A percentile compares a stretch with the other conserved stretches of the same genome.
phyloP scores from a whole-genome alignment of 73 alveolate species.

The Paraurostyla sp. region DNA sequence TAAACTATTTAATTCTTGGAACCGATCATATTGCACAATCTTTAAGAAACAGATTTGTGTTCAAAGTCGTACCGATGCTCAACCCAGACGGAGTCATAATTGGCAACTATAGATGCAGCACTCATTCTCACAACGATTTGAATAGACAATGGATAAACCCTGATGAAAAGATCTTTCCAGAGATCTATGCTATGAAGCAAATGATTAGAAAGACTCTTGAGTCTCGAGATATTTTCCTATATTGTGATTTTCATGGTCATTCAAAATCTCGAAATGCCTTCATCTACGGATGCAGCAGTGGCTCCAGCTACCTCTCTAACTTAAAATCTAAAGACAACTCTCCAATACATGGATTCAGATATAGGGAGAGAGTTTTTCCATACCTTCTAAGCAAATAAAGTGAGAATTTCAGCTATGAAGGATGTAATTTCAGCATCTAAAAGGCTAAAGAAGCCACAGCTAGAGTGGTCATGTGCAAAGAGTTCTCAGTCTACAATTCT shows the following conservation, averaged over 20 bases:
- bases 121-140: constrained; percentile 82
- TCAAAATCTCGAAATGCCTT: constrained; percentile 45
- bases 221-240: constrained; percentile 76
- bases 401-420: constrained; percentile 61
- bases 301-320: background rate
- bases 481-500: constrained; percentile 58
- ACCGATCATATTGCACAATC: constrained; percentile 60
- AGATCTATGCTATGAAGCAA: constrained; percentile 75
- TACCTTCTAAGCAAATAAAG: constrained; percentile 18
- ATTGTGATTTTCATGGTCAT: constrained; percentile 87
- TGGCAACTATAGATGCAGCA: constrained; percentile 84
- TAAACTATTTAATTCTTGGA: constrained; percentile 75
- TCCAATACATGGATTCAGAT: background rate
- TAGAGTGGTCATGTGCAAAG: constrained; percentile 74
- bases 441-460: constrained; percentile 79
- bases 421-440: constrained; percentile 61
- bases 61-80: constrained; percentile 84
- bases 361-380: constrained; percentile 55
- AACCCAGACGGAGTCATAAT: constrained; percentile 89
- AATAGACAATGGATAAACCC: constrained; percentile 84
- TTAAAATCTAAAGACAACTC: background rate
- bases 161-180: constrained; percentile 80
- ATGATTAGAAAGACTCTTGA: constrained; percentile 81
- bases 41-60: constrained; percentile 78
- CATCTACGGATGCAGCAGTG: constrained; percentile 50